Base-by-base conservation (phyloP, 805 yeast genomes). In the Kazachstania martiniae region DNA sequence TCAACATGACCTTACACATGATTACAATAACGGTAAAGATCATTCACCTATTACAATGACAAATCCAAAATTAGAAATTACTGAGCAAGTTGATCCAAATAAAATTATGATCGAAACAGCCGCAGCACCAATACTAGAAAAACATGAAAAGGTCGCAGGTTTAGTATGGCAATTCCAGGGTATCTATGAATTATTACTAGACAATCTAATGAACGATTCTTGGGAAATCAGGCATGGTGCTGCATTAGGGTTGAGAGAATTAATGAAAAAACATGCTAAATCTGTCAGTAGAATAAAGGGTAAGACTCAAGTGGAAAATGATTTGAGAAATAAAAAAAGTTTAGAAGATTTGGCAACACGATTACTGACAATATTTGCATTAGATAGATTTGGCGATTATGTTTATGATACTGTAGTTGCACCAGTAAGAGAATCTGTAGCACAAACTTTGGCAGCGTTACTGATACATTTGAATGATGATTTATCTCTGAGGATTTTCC, bases 191-290 rank as follows among this genome's bases (percentile, higher is more conserved):
- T 61, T 86, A 15, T 58, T 91, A 24, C 60, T 85, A 38, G 73
- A 73, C 25, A 95, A 86, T 45, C 59, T 91, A 37, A 84, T 84
- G 51, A 77, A 78, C 39, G 94, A 84, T 25, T 66, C 68, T 27
- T 91, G 99, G 99, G 97, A 91, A 59, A 68, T 78, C 12, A 72
- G 99, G 44, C 99, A 91, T 58, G 99, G 98, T 22, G 86, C 96
- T 0, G 82, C 94, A 3, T 66, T 91, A 46, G 97, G 97, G 0
- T 61, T 91, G 24, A 68, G 97, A 51, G 99, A 91, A 53, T 37
- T 57, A 17, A 36, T 56, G 36, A 67, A 91, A 33, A 75, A 72
- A 38, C 97, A 87, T 44, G 95, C 95, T 0, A 62, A 61, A 18
- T 81, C 89, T 17, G 94, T 89, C 2, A 95, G 95, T 12, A 70